Evolutionary conservation across 1,284 basidiomycete species (phyloP), one percentile per base, ranked within the genome.

Genomic region (Vanrija humicola): DNA sequence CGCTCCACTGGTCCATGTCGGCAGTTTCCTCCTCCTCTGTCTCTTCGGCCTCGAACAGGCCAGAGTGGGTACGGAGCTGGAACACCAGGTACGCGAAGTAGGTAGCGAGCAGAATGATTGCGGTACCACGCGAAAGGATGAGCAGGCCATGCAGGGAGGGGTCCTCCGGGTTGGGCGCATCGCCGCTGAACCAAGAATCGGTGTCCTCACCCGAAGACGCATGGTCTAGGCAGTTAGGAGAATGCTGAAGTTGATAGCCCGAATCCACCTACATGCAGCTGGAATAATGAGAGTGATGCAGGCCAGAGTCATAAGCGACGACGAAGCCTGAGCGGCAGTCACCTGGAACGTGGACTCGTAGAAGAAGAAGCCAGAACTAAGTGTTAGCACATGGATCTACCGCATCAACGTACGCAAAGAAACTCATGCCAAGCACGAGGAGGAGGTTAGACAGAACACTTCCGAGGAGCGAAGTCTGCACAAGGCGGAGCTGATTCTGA

Each of bases 251-350:
- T 28, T 28, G 40, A 16, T 21, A 26, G 6, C 8, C n/a, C 19
- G 18, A 29, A n/a, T 15, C 14, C 21, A 67, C 65, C 53, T 50
- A 72, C 90, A 94, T 1, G 91, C 91, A 29, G 91, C 91, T n/a
- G 91, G 91, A 55, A 96, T 87, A 59, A 93, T 87, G 42, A 96
- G 82, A 26, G 90, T 92, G 73, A 94, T 90, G 73, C 88, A 89
- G 6, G 90, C 83, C 38, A 95, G 79, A 5, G 89, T 92, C 88
- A 94, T 88, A 56, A 95, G 78, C 81, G 89, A 74, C 8, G 72
- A 71, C 56, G 76, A 90, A 80, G 90, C 84, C 79, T 93, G 91
- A 9, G 91, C 90, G 28, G 88, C 90, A 15, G 88, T 90, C 23
- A 82, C 82, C 65, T 87, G 83, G 78, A 96, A 96, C 43, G 79